Percentiles rank a stretch among this genome's conserved stretches.
These are phyloP conservation scores for Sinapis alba DNA, from an alignment of 441 rosid species.

Conservation along the genomic window DNA sequence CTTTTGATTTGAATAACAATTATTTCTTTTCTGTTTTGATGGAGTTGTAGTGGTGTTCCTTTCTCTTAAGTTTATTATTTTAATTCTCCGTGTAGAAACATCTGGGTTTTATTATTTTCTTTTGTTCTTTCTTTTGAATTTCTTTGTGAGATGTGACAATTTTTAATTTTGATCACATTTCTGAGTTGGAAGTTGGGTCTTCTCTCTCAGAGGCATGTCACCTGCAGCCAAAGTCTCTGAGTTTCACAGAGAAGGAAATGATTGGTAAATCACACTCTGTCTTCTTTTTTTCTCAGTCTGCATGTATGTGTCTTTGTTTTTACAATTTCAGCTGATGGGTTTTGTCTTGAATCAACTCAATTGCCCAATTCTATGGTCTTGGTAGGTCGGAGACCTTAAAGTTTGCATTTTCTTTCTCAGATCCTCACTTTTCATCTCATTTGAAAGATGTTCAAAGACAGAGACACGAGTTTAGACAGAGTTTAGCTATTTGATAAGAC, in stretches of 20 bases:
- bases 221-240: conserved; percentile 80
- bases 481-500: background rate
- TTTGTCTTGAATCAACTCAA: background rate
- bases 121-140: background rate
- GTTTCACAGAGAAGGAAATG: conserved; percentile 71
- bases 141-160: conserved; percentile 19
- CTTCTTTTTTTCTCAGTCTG: background rate
- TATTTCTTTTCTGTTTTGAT: conserved; percentile 29
- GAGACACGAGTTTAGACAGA: background rate
- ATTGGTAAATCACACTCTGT: conserved; percentile 56
- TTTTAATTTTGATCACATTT: conserved; percentile 26
- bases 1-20: conserved; percentile 31
- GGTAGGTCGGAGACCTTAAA: conserved; percentile 11
- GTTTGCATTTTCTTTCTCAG: conserved; percentile 8
- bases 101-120: conserved; percentile 23
- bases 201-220: conserved; percentile 56
- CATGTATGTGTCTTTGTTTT: conserved; percentile 15
- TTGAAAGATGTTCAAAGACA: background rate
- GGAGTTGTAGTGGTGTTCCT: conserved; percentile 36
- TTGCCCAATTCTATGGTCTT: conserved; percentile 13
- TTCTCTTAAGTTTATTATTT: conserved; percentile 23
- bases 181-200: conserved; percentile 34
- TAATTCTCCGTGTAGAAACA: conserved; percentile 5
- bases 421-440: conserved; percentile 1
- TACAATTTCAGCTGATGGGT: conserved; percentile 24